Percentiles rank a stretch among this genome's conserved stretches.
Evolutionary conservation across 768 basidiomycete genomes (phyloP).

Genomic region (Lactarius indigo): DNA sequence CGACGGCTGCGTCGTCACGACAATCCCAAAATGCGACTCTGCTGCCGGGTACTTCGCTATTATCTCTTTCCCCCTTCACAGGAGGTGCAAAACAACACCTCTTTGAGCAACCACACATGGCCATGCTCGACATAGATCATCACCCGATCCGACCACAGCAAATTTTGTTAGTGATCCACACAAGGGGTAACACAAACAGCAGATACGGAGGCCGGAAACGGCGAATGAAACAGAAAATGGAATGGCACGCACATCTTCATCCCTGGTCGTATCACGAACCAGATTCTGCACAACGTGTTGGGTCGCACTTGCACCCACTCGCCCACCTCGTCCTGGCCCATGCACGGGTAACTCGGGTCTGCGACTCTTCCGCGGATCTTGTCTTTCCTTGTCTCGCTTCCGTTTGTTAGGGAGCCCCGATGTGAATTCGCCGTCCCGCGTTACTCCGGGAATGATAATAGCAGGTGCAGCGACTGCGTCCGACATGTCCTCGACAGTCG

Average conservation of each 20-base stretch:
- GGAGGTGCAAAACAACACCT: conserved; percentile 1
- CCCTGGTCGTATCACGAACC: conserved; percentile 85
- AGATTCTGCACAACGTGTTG: conserved; percentile 95
- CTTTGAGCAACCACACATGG: neutral
- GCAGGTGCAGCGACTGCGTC: conserved; percentile 80
- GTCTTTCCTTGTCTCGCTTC: conserved; percentile 82
- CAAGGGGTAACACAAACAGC: conserved; percentile 20
- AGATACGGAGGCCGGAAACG: conserved; percentile 18
- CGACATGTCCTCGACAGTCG: conserved; percentile 84
- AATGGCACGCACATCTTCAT: conserved; percentile 83
- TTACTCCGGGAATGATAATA: conserved; percentile 87
- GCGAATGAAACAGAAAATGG: conserved; percentile 23
- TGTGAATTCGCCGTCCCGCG: conserved; percentile 71
- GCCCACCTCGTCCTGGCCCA: conserved; percentile 90
- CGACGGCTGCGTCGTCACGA: conserved; percentile 21
- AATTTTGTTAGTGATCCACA: neutral
- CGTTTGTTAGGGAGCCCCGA: conserved; percentile 65
- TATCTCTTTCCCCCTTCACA: neutral
- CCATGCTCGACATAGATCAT: neutral
- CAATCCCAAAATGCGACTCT: conserved; percentile 20
- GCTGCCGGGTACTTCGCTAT: neutral
- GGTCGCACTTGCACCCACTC: conserved; percentile 95
- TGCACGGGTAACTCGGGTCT: conserved; percentile 90
- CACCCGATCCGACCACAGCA: conserved; percentile 7
- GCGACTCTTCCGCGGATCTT: conserved; percentile 88